Evolutionary conservation across 805 yeast genomes (phyloP).

Genomic region (Pichia ethanolica): DNA sequence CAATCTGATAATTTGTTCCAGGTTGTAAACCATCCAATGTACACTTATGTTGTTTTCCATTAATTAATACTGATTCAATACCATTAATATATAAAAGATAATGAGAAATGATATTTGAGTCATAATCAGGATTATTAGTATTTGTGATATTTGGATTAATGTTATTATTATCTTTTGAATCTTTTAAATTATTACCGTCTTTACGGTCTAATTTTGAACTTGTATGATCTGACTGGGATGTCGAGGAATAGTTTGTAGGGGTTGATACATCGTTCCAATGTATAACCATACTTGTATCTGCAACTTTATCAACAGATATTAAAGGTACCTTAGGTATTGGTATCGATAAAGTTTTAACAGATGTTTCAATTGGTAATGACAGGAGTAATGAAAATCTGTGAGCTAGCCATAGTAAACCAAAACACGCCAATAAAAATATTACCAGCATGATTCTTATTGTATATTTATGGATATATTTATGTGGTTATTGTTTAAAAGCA

Average conservation of each 20-base stretch:
- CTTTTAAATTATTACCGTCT: not conserved
- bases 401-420: slow-evolving; percentile 21
- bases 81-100: slow-evolving; percentile 36
- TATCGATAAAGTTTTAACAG: slow-evolving; percentile 40
- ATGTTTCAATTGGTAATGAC: slow-evolving; percentile 38
- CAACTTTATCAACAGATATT: slow-evolving; percentile 48
- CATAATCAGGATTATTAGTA: slow-evolving; percentile 8
- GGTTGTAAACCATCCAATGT: slow-evolving; percentile 28
- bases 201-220: not conserved
- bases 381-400: slow-evolving; percentile 22
- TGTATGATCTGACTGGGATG: not conserved
- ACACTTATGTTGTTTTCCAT: slow-evolving; percentile 31
- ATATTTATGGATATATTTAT: no score
- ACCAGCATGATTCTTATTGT: not conserved
- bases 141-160: not conserved
- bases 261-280: slow-evolving; percentile 42
- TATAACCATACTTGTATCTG: slow-evolving; percentile 36
- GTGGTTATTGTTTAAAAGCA: no score
- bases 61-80: slow-evolving; percentile 26
- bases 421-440: not conserved
- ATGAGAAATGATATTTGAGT: slow-evolving; percentile 24
- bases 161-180: not conserved
- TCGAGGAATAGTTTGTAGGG: not conserved
- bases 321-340: slow-evolving; percentile 50
- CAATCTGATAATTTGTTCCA: slow-evolving; percentile 34